Conservation (phyloP, 2,329 filamentous ascomycete species). For the Alternaria triticina region DNA sequence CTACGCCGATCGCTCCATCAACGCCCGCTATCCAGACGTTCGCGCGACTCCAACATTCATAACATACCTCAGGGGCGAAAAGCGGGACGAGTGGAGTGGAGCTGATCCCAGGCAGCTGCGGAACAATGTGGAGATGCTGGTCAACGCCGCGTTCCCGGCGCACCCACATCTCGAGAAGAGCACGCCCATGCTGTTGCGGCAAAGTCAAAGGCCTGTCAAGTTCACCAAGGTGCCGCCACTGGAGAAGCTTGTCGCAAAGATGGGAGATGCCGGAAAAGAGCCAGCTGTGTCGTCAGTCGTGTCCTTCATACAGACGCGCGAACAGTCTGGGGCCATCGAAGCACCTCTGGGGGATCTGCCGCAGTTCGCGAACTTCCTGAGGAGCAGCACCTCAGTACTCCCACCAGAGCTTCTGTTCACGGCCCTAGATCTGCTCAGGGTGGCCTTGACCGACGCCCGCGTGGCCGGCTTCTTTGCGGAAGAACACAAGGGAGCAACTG, state of each 20-base stretch:
- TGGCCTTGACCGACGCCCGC: conserved; percentile 76
- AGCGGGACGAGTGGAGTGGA: conserved; percentile 81
- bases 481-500: conserved; percentile 64
- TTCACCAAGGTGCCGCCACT: conserved; percentile 83
- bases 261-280: conserved; percentile 68
- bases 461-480: conserved; percentile 84
- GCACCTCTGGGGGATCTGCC: conserved; percentile 74
- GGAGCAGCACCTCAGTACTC: conserved; percentile 61
- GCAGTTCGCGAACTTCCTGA: conserved; percentile 68
- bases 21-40: conserved; percentile 66
- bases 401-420: conserved; percentile 75
- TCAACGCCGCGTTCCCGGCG: conserved; percentile 75
- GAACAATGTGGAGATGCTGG: conserved; percentile 73
- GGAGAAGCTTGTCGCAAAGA: conserved; percentile 79
- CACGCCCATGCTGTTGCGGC: conserved; percentile 72
- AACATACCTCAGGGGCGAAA: conserved; percentile 77
- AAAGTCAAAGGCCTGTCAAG: conserved; percentile 70
- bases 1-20: conserved; percentile 66
- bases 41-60: conserved; percentile 87
- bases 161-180: conserved; percentile 77
- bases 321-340: conserved; percentile 65
- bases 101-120: conserved; percentile 72
- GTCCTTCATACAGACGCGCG: conserved; percentile 71
- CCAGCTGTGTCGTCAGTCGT: conserved; percentile 69
- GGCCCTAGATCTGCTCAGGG: conserved; percentile 82